Base-by-base conservation (phyloP, 371 early-diverging fungal genomes). In the Smittium mucronatum region DNA sequence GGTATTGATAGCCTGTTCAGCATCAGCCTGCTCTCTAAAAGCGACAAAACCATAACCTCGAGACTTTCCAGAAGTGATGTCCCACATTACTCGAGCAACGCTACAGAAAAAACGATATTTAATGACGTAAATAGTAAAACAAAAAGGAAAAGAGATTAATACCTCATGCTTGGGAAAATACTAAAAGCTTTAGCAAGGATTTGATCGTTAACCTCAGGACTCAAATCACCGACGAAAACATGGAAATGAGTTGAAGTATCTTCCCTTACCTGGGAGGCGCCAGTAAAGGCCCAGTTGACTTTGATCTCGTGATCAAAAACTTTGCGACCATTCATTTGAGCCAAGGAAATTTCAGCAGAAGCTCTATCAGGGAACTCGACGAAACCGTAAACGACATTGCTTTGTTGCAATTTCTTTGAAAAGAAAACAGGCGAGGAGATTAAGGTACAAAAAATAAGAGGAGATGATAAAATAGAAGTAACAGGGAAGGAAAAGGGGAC, bases 1-100 rank as follows among this genome's bases (percentile, higher is more conserved):
- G 33, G 85, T 72, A 31, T 73, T 67, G 67, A 93, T 87, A 17
- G 94, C 93, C 69, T 83, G 81, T 71, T 92, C 88, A 28, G 94
- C 93, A 69, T 91, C 88, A 58, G 75, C 71, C 68, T 83, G 85
- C 34, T 90, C 86, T 70, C 86, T 79, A 78, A 89, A 94, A 34
- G 88, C 85, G 34, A 93, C 88, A 76, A 92, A 88, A 0, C 93
- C 94, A 71, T 86, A 90, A 16, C 91, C 91, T 31, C 88, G 78
- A 47, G 91, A 89, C 75, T 92, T 92, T 28, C 90, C 89, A 32
- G 93, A 85, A 70, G 81, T 79, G 36, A 81, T 73, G 73, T 93
- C 89, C 89, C 90, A 88, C 87, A 92, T 88, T 34, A 94, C 89
- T 57, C 91, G 86, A 34, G 92, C 90, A 69, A 92, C 87, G 33